Conservation (phyloP, 176 grass and related monocot species). For the Hordeum marinum region DNA sequence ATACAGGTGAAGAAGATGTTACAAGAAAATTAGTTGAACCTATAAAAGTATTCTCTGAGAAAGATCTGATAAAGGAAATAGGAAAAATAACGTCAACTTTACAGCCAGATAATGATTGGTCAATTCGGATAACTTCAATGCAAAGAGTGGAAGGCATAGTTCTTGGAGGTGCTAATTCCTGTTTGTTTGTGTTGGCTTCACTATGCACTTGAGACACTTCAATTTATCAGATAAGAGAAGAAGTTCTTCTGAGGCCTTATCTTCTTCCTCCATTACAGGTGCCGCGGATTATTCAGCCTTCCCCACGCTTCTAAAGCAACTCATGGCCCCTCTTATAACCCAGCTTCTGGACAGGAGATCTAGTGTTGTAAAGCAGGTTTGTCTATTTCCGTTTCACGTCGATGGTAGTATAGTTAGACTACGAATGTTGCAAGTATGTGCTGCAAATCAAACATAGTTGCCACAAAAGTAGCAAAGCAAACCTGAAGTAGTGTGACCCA, state of each 20-base stretch:
- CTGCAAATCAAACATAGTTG: neutral
- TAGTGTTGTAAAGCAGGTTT: conserved; percentile 85
- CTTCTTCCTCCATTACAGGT: conserved; percentile 38
- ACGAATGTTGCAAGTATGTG: too few species aligned
- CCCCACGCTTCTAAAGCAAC: conserved; percentile 66
- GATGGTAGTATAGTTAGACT: too few species aligned
- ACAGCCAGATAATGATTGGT: conserved; percentile 80
- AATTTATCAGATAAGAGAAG: neutral
- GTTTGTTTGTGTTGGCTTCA: neutral
- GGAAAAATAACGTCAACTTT: conserved; percentile 55
- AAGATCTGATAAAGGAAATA: conserved; percentile 75
- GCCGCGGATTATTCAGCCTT: conserved; percentile 74
- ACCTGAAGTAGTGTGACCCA: neutral
- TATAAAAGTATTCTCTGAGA: conserved; percentile 89
- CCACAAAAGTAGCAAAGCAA: neutral
- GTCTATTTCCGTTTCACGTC: neutral
- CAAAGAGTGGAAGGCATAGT: conserved; percentile 88
- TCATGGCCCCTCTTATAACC: conserved; percentile 61
- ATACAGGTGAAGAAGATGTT: conserved; percentile 59
- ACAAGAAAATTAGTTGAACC: conserved; percentile 49
- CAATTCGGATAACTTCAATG: conserved; percentile 72
- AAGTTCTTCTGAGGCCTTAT: neutral
- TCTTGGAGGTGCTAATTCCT: conserved; percentile 58
- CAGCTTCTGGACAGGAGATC: conserved; percentile 86
- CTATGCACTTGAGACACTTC: neutral